Base-by-base conservation (phyloP, 805 yeast species). In the Scheffersomyces amazonensis region DNA sequence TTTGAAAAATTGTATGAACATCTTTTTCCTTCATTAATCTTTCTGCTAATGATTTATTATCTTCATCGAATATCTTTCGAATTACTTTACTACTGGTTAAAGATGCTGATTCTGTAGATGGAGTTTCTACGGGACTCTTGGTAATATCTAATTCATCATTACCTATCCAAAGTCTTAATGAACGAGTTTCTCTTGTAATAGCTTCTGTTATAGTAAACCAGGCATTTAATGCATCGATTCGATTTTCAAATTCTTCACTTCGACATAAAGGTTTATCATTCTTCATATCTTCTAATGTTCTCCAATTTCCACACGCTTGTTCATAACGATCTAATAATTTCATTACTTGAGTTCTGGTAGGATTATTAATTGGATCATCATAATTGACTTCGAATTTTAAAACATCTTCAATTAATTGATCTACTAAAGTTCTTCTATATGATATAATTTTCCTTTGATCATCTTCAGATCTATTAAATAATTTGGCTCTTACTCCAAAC, bases 401-500 rank as follows among this genome's bases (percentile, higher is more conserved):
- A 5, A 93, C 72, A 29, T 83, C 86, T 9, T 83, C 83, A 36
- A 93, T 68, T 0, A 87, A 66, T 10, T 74, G 78, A 57, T 88
- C 95, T 2, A 86, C 88, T 3, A 81, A 64, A 2, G 85, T 77
- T 40, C 96, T 66, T 16, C 86, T 70, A 45, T 80, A 80, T n/a
- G 76, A 68, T 3, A 87, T 75, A 10, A 87, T 72, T 48, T 80
- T 75, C 32, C 75, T 66, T 56, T 91, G 96, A 42, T 87, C 95
- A 27, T 80, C 87, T 38, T 83, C 81, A 0, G 91, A 71, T 42
- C 96, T 73, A 15, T 93, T 90, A 42, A 80, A 80, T 35, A 86
- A 71, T 61, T 85, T 87, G 1, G 98, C 90, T 35, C 87, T 71
- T 15, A 93, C 75, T 17, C 91, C 96, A 38, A 87, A 62, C 99